Percentiles rank a stretch among this genome's conserved stretches.
Conservation (phyloP, 192 early-diverging fungal genomes). For the Powellomyces hirtus region DNA sequence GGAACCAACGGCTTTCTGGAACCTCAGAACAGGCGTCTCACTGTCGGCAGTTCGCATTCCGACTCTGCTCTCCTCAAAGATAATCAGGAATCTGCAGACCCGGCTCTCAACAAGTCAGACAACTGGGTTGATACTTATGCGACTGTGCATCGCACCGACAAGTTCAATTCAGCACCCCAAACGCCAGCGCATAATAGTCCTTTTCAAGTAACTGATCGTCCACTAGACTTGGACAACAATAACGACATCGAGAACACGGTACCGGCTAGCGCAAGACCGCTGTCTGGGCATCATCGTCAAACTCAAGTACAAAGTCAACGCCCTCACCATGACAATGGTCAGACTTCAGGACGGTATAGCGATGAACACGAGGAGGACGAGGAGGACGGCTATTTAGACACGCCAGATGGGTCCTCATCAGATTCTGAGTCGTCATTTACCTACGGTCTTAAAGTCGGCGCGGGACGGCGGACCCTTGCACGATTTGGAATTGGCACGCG, state of each 20-base stretch:
- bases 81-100: not conserved
- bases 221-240: not conserved
- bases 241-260: not conserved
- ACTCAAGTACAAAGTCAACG: too few relatives aligned
- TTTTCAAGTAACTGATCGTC: not conserved
- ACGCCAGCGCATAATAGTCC: not conserved
- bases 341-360: too few relatives aligned
- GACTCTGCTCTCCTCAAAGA: slow-evolving; percentile 15
- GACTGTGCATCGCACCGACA: not conserved
- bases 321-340: too few relatives aligned
- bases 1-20: not conserved
- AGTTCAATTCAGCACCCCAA: too few relatives aligned
- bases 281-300: not conserved
- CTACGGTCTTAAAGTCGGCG: slow-evolving; percentile 21
- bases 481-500: slow-evolving; percentile 17
- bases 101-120: not conserved
- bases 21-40: not conserved
- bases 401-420: not conserved
- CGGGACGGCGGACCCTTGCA: slow-evolving; percentile 15
- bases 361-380: slow-evolving; percentile 6
- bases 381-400: not conserved
- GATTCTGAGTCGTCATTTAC: slow-evolving; percentile 19
- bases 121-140: not conserved
- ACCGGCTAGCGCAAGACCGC: not conserved
- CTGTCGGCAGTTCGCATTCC: slow-evolving; percentile 17